Evolutionary conservation across 2,329 filamentous ascomycete species (phyloP).

Genomic region (Arthrocladium fulminans): DNA sequence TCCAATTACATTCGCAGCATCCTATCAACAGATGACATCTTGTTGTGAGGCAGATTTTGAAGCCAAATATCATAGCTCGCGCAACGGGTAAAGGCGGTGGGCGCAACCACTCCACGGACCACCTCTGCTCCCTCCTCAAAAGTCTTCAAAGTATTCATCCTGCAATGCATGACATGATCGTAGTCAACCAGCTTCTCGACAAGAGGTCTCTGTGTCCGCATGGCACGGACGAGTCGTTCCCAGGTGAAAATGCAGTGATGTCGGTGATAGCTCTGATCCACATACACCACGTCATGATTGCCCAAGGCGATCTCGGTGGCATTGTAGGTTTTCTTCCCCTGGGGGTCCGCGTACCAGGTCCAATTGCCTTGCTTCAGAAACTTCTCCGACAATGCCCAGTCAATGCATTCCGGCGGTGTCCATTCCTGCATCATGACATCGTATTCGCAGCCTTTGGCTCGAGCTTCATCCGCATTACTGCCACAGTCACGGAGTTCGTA

Average conservation of each 20-base stretch:
- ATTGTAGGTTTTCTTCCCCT: constrained; percentile 10
- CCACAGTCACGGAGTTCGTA: constrained; percentile 19
- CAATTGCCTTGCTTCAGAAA: constrained; percentile 22
- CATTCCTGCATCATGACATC: constrained; percentile 24
- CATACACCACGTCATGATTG: constrained; percentile 21
- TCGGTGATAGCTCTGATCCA: constrained; percentile 21
- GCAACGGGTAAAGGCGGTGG: constrained; percentile 20
- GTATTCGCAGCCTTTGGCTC: constrained; percentile 19
- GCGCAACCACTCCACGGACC: constrained; percentile 21
- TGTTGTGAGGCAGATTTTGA: constrained; percentile 17
- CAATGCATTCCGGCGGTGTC: constrained; percentile 19
- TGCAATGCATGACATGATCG: constrained; percentile 23
- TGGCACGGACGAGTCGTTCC: constrained; percentile 21
- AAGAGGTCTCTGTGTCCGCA: constrained; percentile 19
- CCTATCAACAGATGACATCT: constrained; percentile 15
- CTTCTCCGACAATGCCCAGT: constrained; percentile 17
- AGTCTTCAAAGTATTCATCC: constrained; percentile 21
- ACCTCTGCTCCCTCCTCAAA: constrained; percentile 15
- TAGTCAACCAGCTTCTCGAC: constrained; percentile 23
- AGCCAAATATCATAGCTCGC: constrained; percentile 21
- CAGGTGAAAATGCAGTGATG: constrained; percentile 23
- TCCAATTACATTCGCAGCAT: neutral
- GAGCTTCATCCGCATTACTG: constrained; percentile 15
- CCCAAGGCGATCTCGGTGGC: constrained; percentile 20
- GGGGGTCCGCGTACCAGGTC: constrained; percentile 22